Base-by-base conservation (phyloP, 1,284 basidiomycete genomes). In the Rugosomyces carneus region DNA sequence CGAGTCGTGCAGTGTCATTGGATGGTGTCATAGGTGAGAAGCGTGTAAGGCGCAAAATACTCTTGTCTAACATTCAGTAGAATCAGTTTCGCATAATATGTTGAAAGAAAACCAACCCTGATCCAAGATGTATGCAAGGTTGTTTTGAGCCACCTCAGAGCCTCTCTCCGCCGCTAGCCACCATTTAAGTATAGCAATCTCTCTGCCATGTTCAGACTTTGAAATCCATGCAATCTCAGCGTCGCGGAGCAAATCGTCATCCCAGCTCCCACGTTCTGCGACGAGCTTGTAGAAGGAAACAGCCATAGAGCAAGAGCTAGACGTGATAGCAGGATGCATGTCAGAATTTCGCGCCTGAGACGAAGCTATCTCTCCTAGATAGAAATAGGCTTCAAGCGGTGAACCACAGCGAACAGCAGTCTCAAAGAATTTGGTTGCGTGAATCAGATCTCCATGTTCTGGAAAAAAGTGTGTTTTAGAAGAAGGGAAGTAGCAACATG, bases 111-210 rank as follows among this genome's bases (percentile, higher is more conserved):
- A 19, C 42, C 37, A 45, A 87, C 89, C 88, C 73, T 93, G 89
- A 60, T 97, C 93, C 39, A 99, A 70, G 47, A 95, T 76, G 62
- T 84, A 96, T 0, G 94, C 96, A 8, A 99, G 71, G 59, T 99
- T 99, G 63, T 94, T 98, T 70, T 98, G 94, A 1, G 92, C 95
- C 29, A 85, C 76, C 65, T 99, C 95, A 43, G 80, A 85, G 0
- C 96, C 96, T 53, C 89, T 73, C 68, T 99, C 96, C 3, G 92
- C 92, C 27, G 93, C 87, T 44, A 96, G 78, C 85, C 89, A 93
- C 89, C 93, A 97, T 40, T 87, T 82, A n/a, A 96, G 67, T 67
- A 96, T 79, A 1, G 89, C 88, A 45, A 76, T 70, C 55, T 89
- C 82, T 57, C 76, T 80, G 20, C 77, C 79, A 42, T 77, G 69